Base-by-base conservation (phyloP, 352 stramenopile genomes). In the Phytophthora constricta region DNA sequence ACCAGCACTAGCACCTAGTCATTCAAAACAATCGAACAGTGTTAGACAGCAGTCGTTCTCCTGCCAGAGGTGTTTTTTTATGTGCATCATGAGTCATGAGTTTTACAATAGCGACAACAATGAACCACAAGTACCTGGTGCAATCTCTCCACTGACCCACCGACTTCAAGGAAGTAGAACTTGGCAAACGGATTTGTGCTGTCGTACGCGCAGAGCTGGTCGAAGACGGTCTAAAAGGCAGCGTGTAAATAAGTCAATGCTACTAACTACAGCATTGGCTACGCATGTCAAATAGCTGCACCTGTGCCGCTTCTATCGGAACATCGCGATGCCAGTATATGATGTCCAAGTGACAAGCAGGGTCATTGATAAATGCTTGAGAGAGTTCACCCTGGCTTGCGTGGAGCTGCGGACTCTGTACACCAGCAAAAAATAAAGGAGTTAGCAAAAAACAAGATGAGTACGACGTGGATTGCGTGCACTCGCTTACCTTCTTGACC, bases 111-210 rank as follows among this genome's bases (percentile, higher is more conserved):
- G 37, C 41, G 42, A 72, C 14, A 58, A 68, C 26, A 34, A 68
- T 72, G 47, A 62, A 37, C 20, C 9, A 13, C 60, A 34, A 58
- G 50, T 68, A 86, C 79, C 79, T 88, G 79, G 55, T 84, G 80
- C 53, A 88, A 80, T 58, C 79, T 68, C 65, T 88, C 79, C 34
- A 72, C 23, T 55, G 79, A 85, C 50, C 50, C 75, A 4, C 77
- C 58, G 28, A 83, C 75, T 55, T 88, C 77, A 52, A 81, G 58
- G 41, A 86, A 82, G 59, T 85, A 88, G 25, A 74, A 76, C 19
- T 82, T 86, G 41, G 56, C 48, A 19, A 80, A 67, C n/a, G 70
- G 75, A 25, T 83, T 80, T 22, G 27, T 62, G 70, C 57, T 83
- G 25, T 85, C 77, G 59, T 82, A 85, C 17, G 52, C 58, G 52